Evolutionary conservation across 306 rosid genomes (phyloP), one percentile per base, ranked within the genome.

Genomic region (Quercus agrifolia): DNA sequence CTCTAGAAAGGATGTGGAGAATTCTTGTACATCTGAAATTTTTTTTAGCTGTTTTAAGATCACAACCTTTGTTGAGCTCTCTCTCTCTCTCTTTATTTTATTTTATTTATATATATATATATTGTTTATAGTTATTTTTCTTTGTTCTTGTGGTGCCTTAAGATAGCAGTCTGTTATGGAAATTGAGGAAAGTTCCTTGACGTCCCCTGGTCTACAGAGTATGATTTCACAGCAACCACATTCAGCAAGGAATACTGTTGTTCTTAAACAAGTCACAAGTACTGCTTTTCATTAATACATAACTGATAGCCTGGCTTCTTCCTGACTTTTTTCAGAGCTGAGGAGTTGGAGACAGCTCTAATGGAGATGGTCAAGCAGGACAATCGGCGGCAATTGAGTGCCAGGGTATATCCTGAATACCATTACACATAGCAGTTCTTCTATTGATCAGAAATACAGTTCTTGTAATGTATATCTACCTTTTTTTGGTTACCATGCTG

Each of bases 281-380:
- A 17, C n/a, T 61, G n/a, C 11, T 77, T 74, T 57, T 72, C 64
- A 35, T 67, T 46, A 51, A 67, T 78, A 44, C 82, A 56, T 38
- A 13, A 78, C 30, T 85, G 78, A 79, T 31, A 23, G 70, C 56
- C 73, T 25, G 74, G 33, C 61, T 85, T 76, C 68, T 46, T 78
- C 70, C 72, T 51, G 20, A 25, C 46, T 74, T 79, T 81, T 83
- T 46, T 68, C 83, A 96, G 99, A 86, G 92, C 99, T 6, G 99
- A 96, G 89, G 99, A 96, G 85, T 89, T 96, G 83, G 99, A 96
- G 87, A 91, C 97, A 64, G 99, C 99, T 41, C 80, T 96, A 73
- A 96, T 96, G 98, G 99, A 96, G 87, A 96, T 93, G 92, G 99
- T 93, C 75, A 83, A 87, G 96, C 93, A 89, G 84, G 99, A 96